Conservation (phyloP, 169 alveolate species). For the Fabrea salina region DNA sequence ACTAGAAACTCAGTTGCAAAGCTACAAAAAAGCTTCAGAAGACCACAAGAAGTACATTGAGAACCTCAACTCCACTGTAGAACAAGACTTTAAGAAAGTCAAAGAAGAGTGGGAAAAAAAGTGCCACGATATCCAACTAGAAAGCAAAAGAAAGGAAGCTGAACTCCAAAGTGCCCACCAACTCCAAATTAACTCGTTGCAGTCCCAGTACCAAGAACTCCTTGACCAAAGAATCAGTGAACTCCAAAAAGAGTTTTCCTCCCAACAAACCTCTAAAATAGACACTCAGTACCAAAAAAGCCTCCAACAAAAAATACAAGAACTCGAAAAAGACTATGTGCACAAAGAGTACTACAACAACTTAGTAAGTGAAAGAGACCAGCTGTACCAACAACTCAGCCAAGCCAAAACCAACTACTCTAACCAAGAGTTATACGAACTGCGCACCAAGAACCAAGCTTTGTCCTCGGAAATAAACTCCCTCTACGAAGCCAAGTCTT, state of each 20-base stretch:
- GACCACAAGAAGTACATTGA: constrained; percentile 4
- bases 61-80: neutral
- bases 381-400: too few relatives aligned
- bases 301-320: neutral
- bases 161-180: constrained; percentile 8
- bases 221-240: neutral
- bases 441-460: too few relatives aligned
- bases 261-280: neutral
- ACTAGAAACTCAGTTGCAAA: neutral
- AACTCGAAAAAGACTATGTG: neutral
- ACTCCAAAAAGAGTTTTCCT: neutral
- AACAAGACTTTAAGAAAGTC: constrained; percentile 28
- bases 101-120: constrained; percentile 33
- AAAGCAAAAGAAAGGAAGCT: constrained; percentile 30
- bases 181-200: neutral
- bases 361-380: constrained; percentile 6
- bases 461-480: too few relatives aligned
- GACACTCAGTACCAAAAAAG: neutral
- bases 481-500: too few relatives aligned
- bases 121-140: constrained; percentile 6
- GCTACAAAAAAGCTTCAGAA: constrained; percentile 20
- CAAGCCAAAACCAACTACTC: too few relatives aligned
- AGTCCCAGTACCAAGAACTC: constrained; percentile 4
- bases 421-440: too few relatives aligned
- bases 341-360: neutral